A percentile compares a stretch with the other conserved stretches of the same genome.
Conservation (phyloP, 805 yeast genomes). For the Candida insectalens region DNA sequence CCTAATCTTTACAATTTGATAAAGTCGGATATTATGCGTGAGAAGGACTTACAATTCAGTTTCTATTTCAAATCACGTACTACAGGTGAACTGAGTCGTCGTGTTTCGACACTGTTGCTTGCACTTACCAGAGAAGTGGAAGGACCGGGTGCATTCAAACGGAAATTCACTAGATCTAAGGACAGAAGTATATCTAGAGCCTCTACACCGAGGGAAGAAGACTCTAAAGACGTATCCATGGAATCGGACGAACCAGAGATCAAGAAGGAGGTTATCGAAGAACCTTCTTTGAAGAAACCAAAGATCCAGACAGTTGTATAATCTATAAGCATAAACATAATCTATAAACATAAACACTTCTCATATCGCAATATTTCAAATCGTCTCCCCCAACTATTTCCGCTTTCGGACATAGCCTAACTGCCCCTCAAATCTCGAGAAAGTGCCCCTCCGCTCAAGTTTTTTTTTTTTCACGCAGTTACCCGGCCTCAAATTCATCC, state of each 20-base stretch:
- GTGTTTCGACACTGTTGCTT: conserved; percentile 56
- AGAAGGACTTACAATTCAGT: conserved; percentile 58
- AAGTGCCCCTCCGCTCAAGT: no score
- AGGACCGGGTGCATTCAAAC: conserved; percentile 46
- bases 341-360: no score
- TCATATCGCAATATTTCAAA: no score
- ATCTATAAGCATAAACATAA: no score
- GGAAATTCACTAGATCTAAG: conserved; percentile 21
- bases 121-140: conserved; percentile 65
- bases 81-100: conserved; percentile 59
- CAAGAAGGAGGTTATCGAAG: neutral
- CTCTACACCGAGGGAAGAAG: no score
- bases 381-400: no score
- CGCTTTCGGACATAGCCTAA: no score
- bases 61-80: conserved; percentile 69
- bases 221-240: neutral
- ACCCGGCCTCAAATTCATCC: no score
- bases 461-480: no score
- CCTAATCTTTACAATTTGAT: conserved; percentile 54
- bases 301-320: no score
- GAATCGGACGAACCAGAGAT: conserved; percentile 6
- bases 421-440: no score
- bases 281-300: neutral
- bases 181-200: neutral
- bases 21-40: conserved; percentile 50